Conservation (phyloP, 495 filamentous ascomycete genomes). For the Daldinia decipiens region DNA sequence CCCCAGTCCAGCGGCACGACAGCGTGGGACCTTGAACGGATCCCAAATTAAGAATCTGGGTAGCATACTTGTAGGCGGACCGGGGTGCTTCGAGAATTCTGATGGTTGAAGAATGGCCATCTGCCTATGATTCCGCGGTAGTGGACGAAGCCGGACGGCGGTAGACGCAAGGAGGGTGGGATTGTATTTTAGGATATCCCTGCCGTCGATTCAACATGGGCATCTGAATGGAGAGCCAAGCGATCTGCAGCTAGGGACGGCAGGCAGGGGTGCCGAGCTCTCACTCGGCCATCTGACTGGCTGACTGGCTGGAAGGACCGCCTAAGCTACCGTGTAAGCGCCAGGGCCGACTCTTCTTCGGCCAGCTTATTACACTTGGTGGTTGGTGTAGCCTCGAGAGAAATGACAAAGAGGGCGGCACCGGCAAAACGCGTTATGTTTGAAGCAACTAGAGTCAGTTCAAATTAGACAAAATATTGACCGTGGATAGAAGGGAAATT, state of each 20-base stretch:
- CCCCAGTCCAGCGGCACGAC: constrained; percentile 45
- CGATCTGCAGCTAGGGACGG: constrained; percentile 44
- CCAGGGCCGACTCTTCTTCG: constrained; percentile 41
- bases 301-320: constrained; percentile 29
- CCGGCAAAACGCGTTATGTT: constrained; percentile 41
- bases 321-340: constrained; percentile 32
- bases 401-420: constrained; percentile 38
- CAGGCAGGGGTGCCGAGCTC: constrained; percentile 27
- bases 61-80: constrained; percentile 14
- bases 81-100: constrained; percentile 18
- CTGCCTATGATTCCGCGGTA: constrained; percentile 39
- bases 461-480: constrained; percentile 21
- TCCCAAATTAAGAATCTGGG: constrained; percentile 35
- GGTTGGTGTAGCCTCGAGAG: constrained; percentile 37
- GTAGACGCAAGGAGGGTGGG: constrained; percentile 39
- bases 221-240: constrained; percentile 43
- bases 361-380: constrained; percentile 39
- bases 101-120: constrained; percentile 26
- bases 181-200: constrained; percentile 36
- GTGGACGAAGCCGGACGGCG: constrained; percentile 20
- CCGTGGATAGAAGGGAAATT: background rate
- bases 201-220: constrained; percentile 38
- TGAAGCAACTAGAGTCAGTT: constrained; percentile 16
- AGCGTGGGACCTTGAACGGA: constrained; percentile 32
- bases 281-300: constrained; percentile 37